These are phyloP conservation scores for Gilbertella persicaria DNA, from an alignment of 371 early-diverging fungal genomes.

Conservation along the genomic window DNA sequence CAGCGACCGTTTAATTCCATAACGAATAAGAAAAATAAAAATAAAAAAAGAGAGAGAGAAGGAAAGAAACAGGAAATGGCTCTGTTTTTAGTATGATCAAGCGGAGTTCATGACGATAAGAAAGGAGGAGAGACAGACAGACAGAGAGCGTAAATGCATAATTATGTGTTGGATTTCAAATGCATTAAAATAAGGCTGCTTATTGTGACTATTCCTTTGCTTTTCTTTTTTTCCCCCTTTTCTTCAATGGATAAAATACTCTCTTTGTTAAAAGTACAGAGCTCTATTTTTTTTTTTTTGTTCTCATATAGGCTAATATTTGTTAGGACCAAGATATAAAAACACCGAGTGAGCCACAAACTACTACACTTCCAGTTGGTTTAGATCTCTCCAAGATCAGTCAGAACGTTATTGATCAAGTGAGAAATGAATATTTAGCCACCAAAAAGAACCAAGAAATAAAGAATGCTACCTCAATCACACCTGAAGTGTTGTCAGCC, in stretches of 20 bases:
- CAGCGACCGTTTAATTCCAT: slow-evolving; percentile 60
- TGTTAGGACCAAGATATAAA: not conserved
- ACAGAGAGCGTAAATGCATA: too few species aligned
- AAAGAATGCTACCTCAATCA: slow-evolving; percentile 28
- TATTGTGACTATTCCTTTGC: too few species aligned
- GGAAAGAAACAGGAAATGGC: too few species aligned
- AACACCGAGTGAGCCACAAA: too few species aligned
- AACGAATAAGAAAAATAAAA: not conserved
- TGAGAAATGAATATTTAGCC: slow-evolving; percentile 37
- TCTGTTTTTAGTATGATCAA: too few species aligned
- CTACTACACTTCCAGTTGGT: slow-evolving; percentile 8
- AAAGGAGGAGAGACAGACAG: too few species aligned
- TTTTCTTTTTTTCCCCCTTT: too few species aligned
- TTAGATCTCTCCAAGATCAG: slow-evolving; percentile 33
- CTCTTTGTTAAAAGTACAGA: not conserved
- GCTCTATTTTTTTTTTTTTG: too few species aligned
- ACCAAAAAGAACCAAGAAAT: slow-evolving; percentile 17
- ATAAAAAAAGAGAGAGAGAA: not conserved
- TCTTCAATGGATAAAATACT: not conserved
- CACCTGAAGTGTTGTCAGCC: slow-evolving; percentile 38
- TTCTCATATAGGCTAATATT: too few species aligned
- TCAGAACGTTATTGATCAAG: slow-evolving; percentile 40
- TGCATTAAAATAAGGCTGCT: too few species aligned
- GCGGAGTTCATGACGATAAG: too few species aligned
- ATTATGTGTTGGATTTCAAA: too few species aligned